Evolutionary conservation across 2,329 filamentous ascomycete genomes (phyloP), one percentile per base, ranked within the genome.

Genomic region (Juglanconis sp.): DNA sequence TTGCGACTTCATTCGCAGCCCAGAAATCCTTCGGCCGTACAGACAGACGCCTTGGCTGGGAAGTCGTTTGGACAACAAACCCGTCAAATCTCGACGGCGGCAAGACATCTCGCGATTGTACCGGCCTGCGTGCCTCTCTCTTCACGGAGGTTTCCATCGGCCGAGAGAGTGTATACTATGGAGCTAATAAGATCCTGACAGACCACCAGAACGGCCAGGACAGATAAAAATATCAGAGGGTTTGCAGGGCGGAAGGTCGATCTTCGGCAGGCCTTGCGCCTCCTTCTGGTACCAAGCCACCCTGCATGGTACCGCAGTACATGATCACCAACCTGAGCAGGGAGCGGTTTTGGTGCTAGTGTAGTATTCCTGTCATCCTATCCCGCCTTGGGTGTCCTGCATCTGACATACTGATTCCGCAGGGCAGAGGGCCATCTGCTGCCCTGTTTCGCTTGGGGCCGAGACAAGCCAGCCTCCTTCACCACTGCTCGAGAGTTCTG

Each of bases 201-300:
- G 53, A 42, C 31, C 53, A 46, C 38, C 53, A 63, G 38, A 51
- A 48, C 42, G 57, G 55, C 52, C 61, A 56, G 53, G 44, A 38
- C 38, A n/a, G 61, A 60, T 63, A 63, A 57, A 63, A 63, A 63
- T 63, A 63, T 60, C 55, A 44, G 53, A 31, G 31, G 30, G 31
- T 42, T 57, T 54, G 58, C 58, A 47, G 58, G 58, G 58, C 59
- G 40, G 49, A 36, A 36, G 57, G 40, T 53, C 53, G 48, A 60
- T 46, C 42, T 53, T 51, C 49, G 56, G 60, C 56, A 53, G 47
- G 56, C 34, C 52, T 51, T 59, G 56, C 60, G 60, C 60, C 53
- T 59, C 57, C 15, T 17, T 52, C 17, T 34, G 15, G 11, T 31
- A 49, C 54, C 47, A 40, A 62, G 57, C 57, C 60, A 59, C 40